Evolutionary conservation across 1,284 basidiomycete genomes (phyloP).

Genomic region (Ustilago cynodontis): DNA sequence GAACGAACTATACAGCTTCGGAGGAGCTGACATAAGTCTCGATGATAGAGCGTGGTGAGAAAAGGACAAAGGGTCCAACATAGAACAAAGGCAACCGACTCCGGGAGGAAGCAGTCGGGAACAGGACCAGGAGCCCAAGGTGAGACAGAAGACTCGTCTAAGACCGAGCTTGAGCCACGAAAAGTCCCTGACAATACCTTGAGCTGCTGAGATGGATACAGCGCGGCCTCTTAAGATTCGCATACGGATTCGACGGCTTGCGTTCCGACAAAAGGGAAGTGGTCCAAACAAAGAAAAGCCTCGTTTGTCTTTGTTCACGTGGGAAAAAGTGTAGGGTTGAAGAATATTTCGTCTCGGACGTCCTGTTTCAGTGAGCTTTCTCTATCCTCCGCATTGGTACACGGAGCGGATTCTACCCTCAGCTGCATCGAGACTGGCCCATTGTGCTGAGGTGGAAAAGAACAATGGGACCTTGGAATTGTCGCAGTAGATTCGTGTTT

Average conservation of each 20-base stretch:
- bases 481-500: not conserved
- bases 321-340: conserved; percentile 2
- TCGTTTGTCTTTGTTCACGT: conserved; percentile 4
- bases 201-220: no score
- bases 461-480: conserved; percentile 3
- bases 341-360: no score
- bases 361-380: not conserved
- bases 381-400: not conserved
- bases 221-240: not conserved
- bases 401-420: not conserved
- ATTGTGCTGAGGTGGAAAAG: not conserved
- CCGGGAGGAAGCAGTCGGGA: not conserved
- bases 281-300: not conserved
- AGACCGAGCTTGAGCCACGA: no score
- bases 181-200: no score
- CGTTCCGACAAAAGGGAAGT: conserved; percentile 4
- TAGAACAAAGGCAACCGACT: not conserved
- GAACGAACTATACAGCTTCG: no score
- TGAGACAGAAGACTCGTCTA: no score
- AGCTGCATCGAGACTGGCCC: not conserved
- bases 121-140: not conserved
- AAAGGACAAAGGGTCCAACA: not conserved
- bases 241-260: not conserved
- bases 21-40: not conserved
- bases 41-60: conserved; percentile 2